Base-by-base conservation (phyloP, 345 rosid species). In the Pseudoturritis turrita region DNA sequence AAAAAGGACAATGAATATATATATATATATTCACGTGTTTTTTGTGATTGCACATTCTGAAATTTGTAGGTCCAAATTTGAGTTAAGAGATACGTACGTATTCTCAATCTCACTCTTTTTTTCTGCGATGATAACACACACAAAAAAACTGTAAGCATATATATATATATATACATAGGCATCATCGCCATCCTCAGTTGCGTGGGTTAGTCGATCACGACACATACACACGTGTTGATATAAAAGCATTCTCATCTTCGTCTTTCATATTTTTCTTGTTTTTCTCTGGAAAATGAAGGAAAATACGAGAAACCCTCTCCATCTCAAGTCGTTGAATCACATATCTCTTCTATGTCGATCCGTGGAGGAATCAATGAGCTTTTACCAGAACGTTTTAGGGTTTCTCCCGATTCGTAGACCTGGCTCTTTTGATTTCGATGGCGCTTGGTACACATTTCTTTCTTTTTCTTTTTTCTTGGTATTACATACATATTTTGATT, bases 381-480 rank as follows among this genome's bases (percentile, higher is more conserved):
- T 94, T 77, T 91, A 94, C 52, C 92, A 83, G 40, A 62, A 85
- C 40, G 75, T 89, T 61, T 88, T 93, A 61, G 98, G 98, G 1
- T 93, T 93, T 61, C 69, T 77, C 13, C 95, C 92, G 0, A 76
- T 94, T 21, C 77, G 95, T 26, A 85, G 98, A 76, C 98, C 97
- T 21, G 85, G 86, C 50, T 91, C 98, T 21, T 89, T 94, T 36
- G 82, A 91, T 65, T 94, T 90, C 28, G 82, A 85, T 37, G 98
- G 98, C 13, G 98, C 98, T 22, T 94, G 98, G 98, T 92, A 82
- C 70, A 3, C 11, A 33, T 15, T 17, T 35, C 10, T 52, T 52
- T 23, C 14, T 12, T 1, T 21, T 21, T 21, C 2, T 3, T 2
- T 4, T 0, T 5, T 1, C 11, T 3, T 44, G 35, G 35, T 29